Evolutionary conservation across 202 grass and related monocot species (phyloP).

Genomic region (Dendrocalamus latiflorus): DNA sequence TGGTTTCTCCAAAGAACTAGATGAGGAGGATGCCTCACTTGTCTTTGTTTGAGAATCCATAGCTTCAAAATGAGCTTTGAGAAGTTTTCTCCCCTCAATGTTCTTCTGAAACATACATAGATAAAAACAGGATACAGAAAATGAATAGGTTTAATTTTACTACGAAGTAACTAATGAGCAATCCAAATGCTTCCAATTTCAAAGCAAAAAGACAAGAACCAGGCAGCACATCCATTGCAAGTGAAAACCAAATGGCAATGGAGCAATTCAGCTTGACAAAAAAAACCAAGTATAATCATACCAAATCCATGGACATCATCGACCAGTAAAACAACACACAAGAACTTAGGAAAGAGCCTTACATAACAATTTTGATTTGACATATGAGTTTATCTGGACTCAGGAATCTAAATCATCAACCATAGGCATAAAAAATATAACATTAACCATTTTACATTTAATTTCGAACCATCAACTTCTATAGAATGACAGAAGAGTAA

Average conservation of each 20-base stretch:
- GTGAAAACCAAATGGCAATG: background rate
- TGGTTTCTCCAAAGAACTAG: constrained; percentile 47
- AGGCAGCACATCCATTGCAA: background rate
- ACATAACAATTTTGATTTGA: constrained; percentile 11
- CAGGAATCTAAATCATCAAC: background rate
- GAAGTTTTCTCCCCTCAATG: constrained; percentile 54
- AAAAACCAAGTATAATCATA: background rate
- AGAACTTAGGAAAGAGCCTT: background rate
- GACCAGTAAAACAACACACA: background rate
- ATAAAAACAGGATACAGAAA: constrained; percentile 24
- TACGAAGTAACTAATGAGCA: background rate
- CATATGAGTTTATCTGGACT: background rate
- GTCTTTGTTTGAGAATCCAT: constrained; percentile 39
- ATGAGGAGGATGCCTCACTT: constrained; percentile 46
- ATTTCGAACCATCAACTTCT: background rate
- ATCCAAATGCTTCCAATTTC: background rate
- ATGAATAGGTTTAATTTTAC: background rate
- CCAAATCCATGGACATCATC: background rate
- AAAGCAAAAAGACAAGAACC: background rate
- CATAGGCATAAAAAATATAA: background rate
- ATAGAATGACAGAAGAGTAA: constrained; percentile 8
- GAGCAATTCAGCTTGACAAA: background rate
- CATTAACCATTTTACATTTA: background rate
- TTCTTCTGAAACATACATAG: constrained; percentile 35
- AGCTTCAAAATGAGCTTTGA: constrained; percentile 56